Percentiles rank a stretch among this genome's conserved stretches.
Evolutionary conservation across 164 flowering plant genomes (phyloP).

Genomic region (Protea cynaroides): DNA sequence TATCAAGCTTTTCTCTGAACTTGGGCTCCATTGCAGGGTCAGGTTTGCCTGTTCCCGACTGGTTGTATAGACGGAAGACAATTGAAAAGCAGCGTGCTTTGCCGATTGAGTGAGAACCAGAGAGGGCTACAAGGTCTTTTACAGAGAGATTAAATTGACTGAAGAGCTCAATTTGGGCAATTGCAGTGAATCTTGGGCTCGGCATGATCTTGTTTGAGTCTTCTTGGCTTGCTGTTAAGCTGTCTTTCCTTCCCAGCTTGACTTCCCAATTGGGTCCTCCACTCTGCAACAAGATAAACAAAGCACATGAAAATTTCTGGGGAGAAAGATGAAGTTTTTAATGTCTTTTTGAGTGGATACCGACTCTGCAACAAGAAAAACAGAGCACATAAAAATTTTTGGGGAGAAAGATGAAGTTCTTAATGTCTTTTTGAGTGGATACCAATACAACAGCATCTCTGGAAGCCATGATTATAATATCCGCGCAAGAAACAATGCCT

Average conservation of each 20-base stretch:
- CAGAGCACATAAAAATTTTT: neutral
- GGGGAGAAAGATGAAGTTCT: neutral
- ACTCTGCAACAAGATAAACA: conserved; percentile 31
- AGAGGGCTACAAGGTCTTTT: conserved; percentile 80
- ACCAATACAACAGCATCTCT: conserved; percentile 93
- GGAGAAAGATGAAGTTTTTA: neutral
- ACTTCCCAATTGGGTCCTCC: conserved; percentile 94
- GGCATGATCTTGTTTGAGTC: conserved; percentile 82
- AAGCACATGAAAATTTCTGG: neutral
- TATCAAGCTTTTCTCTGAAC: conserved; percentile 41
- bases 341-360: too few species aligned
- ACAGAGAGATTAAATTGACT: conserved; percentile 50
- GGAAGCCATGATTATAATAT: conserved; percentile 83
- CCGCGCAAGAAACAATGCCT: conserved; percentile 83
- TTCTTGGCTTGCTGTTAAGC: conserved; percentile 77
- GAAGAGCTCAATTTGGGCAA: conserved; percentile 54
- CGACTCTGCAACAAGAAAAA: conserved; percentile 31
- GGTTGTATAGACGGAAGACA: conserved; percentile 82
- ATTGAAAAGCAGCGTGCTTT: conserved; percentile 87
- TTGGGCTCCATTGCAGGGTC: conserved; percentile 69
- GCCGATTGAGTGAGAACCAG: conserved; percentile 92
- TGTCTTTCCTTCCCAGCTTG: conserved; percentile 68
- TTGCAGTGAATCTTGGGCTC: conserved; percentile 85
- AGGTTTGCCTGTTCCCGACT: conserved; percentile 71
- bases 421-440: neutral